phyloP scores from a whole-genome alignment of 352 stramenopile genomes.

The Pythium sp. region DNA sequence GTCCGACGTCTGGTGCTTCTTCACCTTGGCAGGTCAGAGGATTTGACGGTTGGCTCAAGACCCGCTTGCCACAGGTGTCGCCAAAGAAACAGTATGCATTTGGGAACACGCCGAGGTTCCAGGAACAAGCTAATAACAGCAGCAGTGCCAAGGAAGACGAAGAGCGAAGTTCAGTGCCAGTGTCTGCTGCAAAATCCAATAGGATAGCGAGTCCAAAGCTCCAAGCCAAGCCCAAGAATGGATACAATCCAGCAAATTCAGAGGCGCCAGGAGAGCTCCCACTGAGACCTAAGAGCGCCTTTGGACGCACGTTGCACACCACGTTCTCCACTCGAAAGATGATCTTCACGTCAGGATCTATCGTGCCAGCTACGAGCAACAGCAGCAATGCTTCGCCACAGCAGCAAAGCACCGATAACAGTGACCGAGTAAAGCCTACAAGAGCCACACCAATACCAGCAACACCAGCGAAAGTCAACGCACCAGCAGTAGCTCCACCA shows the following conservation, averaged over 20 bases:
- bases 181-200: neutral
- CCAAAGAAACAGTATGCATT: conserved; percentile 9
- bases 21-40: conserved; percentile 26
- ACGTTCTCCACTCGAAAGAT: conserved; percentile 15
- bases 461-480: neutral
- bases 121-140: neutral
- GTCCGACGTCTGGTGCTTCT: neutral
- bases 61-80: conserved; percentile 18
- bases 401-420: neutral
- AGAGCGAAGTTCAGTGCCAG: neutral
- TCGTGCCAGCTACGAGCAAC: neutral
- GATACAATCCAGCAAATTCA: neutral
- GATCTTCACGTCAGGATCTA: neutral
- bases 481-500: neutral
- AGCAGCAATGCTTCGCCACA: neutral
- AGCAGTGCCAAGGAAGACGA: neutral
- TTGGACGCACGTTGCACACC: conserved; percentile 16
- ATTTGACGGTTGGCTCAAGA: conserved; percentile 40
- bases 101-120: conserved; percentile 12
- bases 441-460: too few species aligned
- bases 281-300: conserved; percentile 27
- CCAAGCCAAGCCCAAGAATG: neutral
- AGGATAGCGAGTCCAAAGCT: neutral
- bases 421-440: neutral
- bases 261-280: conserved; percentile 3